Conservation (phyloP, 345 rosid genomes). For the rapeseed (Brassica napus) region DNA sequence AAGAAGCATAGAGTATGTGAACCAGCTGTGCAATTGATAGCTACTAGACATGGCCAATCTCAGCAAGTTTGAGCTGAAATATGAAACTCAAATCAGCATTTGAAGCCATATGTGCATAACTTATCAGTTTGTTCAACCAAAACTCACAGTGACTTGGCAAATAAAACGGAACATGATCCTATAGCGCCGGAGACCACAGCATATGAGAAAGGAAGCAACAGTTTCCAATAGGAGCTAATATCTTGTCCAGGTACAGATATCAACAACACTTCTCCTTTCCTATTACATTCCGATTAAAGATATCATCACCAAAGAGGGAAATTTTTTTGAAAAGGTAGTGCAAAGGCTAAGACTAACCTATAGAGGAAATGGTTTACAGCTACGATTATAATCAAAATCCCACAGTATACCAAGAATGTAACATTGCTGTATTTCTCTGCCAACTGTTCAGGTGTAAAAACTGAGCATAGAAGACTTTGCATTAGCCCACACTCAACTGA, state of each 20-base stretch:
- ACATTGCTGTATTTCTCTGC: conserved; percentile 91
- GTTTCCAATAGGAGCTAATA: conserved; percentile 75
- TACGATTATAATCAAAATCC: conserved; percentile 68
- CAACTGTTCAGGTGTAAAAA: conserved; percentile 93
- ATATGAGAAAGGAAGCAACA: conserved; percentile 92
- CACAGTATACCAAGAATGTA: conserved; percentile 80
- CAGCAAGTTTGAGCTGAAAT: conserved; percentile 84
- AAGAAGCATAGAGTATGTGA: conserved; percentile 94
- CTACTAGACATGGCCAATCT: conserved; percentile 89
- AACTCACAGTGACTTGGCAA: conserved; percentile 96
- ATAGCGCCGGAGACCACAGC: conserved; percentile 97
- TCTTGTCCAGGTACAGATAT: conserved; percentile 69
- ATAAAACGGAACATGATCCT: conserved; percentile 96
- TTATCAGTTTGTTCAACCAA: neutral
- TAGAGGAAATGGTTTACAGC: conserved; percentile 70
- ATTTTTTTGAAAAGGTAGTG: neutral
- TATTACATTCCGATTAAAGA: conserved; percentile 36
- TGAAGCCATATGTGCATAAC: too few relatives aligned
- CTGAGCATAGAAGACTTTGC: conserved; percentile 45
- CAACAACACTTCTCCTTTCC: conserved; percentile 87
- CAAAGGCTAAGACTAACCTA: conserved; percentile 50
- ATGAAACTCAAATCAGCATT: conserved; percentile 26
- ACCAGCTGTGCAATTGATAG: conserved; percentile 92
- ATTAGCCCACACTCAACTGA: conserved; percentile 3
- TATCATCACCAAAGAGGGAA: conserved; percentile 11